phyloP scores from a whole-genome alignment of 1,284 basidiomycete genomes.

The Wolfiporia cocos region DNA sequence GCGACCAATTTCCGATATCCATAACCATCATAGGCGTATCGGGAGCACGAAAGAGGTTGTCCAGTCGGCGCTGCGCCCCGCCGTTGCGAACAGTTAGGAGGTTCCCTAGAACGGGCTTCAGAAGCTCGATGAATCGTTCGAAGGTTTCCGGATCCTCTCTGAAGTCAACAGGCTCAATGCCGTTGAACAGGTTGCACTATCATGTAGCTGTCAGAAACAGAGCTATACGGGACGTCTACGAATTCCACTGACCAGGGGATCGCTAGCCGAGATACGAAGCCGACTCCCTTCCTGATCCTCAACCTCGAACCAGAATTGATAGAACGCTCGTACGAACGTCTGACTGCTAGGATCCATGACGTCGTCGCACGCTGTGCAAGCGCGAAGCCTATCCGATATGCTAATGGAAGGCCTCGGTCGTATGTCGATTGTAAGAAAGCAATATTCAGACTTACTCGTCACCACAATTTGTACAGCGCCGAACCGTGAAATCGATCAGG shows the following conservation, averaged over 20 bases:
- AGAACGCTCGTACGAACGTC: constrained; percentile 40
- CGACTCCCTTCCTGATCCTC: constrained; percentile 39
- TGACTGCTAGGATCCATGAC: constrained; percentile 30
- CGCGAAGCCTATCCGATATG: constrained; percentile 33
- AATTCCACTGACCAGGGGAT: constrained; percentile 19
- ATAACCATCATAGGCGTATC: constrained; percentile 11
- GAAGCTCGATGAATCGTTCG: constrained; percentile 29
- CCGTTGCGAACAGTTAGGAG: constrained; percentile 18
- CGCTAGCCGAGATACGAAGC: constrained; percentile 38
- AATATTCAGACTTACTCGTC: constrained; percentile 33
- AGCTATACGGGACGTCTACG: background rate
- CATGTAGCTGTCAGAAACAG: background rate
- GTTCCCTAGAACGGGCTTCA: constrained; percentile 41
- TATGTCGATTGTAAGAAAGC: background rate
- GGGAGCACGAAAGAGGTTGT: background rate
- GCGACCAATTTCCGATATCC: constrained; percentile 13
- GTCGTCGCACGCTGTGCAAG: constrained; percentile 48
- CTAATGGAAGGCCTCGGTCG: constrained; percentile 25
- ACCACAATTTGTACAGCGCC: constrained; percentile 48
- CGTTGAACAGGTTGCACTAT: constrained; percentile 39
- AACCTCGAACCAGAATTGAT: constrained; percentile 41
- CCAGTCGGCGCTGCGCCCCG: constrained; percentile 8
- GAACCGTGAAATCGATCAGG: constrained; percentile 39
- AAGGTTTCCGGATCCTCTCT: constrained; percentile 32
- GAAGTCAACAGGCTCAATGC: constrained; percentile 36